Evolutionary conservation across 1,284 basidiomycete genomes (phyloP).

Genomic region (Sanghuangporus baumii): DNA sequence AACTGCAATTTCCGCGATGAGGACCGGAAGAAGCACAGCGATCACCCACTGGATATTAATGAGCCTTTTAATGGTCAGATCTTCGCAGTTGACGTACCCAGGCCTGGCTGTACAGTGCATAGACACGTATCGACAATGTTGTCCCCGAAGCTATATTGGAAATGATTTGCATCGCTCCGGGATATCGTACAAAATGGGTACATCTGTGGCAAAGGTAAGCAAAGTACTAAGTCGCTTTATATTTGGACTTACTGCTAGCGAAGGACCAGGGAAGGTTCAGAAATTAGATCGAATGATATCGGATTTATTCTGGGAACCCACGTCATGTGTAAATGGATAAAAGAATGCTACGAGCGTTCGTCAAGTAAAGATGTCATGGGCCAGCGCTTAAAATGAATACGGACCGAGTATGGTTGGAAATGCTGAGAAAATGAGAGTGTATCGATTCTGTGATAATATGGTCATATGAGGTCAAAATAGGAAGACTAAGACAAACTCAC

Average conservation of each 20-base stretch:
- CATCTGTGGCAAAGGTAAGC: conserved; percentile 2
- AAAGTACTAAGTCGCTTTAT: background rate
- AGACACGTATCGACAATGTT: conserved; percentile 12
- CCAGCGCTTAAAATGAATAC: background rate
- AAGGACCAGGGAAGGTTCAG: background rate
- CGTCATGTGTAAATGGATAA: background rate
- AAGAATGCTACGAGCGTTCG: background rate
- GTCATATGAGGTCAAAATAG: background rate
- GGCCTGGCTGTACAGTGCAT: conserved; percentile 11
- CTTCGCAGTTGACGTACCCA: background rate
- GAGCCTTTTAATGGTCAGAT: background rate
- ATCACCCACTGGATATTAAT: conserved; percentile 8
- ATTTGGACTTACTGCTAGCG: background rate
- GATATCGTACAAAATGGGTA: conserved; percentile 9
- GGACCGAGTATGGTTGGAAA: conserved; percentile 7
- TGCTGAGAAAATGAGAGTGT: conserved; percentile 2
- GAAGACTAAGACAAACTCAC: background rate
- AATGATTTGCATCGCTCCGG: conserved; percentile 16
- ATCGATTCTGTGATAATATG: conserved; percentile 4
- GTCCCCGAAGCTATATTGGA: conserved; percentile 11
- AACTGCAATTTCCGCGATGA: conserved; percentile 9
- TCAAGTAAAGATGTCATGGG: background rate
- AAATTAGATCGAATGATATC: too few relatives aligned
- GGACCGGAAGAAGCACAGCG: conserved; percentile 3
- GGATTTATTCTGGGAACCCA: background rate